A percentile compares a stretch with the other conserved stretches of the same genome.
phyloP scores from a whole-genome alignment of 1,284 basidiomycete species.

The Malassezia cuniculi region DNA sequence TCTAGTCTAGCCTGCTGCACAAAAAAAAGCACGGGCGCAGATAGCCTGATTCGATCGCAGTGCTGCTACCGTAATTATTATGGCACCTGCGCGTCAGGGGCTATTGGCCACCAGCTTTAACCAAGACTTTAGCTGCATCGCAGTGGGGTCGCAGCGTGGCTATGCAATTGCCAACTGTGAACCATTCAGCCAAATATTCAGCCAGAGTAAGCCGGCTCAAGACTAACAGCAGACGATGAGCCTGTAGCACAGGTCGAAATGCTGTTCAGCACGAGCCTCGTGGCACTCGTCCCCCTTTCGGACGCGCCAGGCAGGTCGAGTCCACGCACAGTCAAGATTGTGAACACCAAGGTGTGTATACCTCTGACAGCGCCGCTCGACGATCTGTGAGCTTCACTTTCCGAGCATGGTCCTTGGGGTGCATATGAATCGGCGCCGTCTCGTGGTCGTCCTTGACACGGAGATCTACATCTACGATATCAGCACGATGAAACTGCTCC shows the following conservation, averaged over 20 bases:
- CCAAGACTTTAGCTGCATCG: slow-evolving; percentile 59
- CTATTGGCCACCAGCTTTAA: slow-evolving; percentile 35
- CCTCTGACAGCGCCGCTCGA: slow-evolving; percentile 72
- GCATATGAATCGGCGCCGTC: slow-evolving; percentile 87
- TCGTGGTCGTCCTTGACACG: slow-evolving; percentile 85
- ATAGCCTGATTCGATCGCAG: no score
- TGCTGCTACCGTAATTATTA: no score
- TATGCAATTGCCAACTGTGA: slow-evolving; percentile 97
- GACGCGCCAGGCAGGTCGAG: slow-evolving; percentile 64
- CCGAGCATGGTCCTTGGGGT: slow-evolving; percentile 89
- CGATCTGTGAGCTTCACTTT: slow-evolving; percentile 96
- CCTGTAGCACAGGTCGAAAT: slow-evolving; percentile 93
- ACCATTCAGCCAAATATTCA: slow-evolving; percentile 89
- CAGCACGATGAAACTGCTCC: slow-evolving; percentile 89
- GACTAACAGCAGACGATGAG: slow-evolving; percentile 57
- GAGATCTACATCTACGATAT: slow-evolving; percentile 99
- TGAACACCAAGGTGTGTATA: slow-evolving; percentile 58
- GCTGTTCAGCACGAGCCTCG: slow-evolving; percentile 95
- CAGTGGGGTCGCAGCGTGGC: slow-evolving; percentile 85
- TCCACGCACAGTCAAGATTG: slow-evolving; percentile 60
- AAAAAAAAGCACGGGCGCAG: no score
- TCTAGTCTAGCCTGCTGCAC: no score
- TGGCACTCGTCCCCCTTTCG: slow-evolving; percentile 85
- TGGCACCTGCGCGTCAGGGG: slow-evolving; percentile 4
- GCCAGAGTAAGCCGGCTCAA: slow-evolving; percentile 57